phyloP scores from a whole-genome alignment of 2,329 filamentous ascomycete genomes.

The Trichoderma arundinaceum region DNA sequence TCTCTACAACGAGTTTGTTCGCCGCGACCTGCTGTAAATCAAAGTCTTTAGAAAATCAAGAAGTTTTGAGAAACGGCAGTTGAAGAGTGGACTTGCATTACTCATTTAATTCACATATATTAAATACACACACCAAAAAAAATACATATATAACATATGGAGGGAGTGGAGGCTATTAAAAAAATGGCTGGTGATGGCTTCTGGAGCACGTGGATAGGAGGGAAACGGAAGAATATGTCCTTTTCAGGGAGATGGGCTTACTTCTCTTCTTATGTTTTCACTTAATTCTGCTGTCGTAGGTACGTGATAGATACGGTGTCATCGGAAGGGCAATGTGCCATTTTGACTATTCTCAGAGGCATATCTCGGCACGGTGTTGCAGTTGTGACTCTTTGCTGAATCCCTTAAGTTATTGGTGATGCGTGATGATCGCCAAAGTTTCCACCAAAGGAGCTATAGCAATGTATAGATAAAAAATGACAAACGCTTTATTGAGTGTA shows the following conservation, averaged over 20 bases:
- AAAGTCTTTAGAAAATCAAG: conserved; percentile 13
- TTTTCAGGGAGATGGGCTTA: conserved; percentile 34
- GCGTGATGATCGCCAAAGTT: too few species aligned
- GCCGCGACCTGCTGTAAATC: conserved; percentile 86
- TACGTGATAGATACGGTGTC: conserved; percentile 44
- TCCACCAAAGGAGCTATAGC: neutral
- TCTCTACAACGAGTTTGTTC: conserved; percentile 93
- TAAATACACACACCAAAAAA: neutral
- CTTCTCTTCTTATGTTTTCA: conserved; percentile 34
- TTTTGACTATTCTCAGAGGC: neutral
- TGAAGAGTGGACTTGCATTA: neutral
- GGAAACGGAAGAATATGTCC: conserved; percentile 25
- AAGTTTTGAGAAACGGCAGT: conserved; percentile 20
- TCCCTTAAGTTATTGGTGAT: too few species aligned
- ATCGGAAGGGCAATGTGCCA: neutral
- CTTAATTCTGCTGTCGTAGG: conserved; percentile 41
- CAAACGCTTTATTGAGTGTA: conserved; percentile 25
- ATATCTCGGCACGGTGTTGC: neutral
- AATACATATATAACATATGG: conserved; percentile 10
- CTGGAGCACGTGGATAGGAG: conserved; percentile 26
- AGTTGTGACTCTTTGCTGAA: neutral
- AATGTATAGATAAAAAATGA: neutral
- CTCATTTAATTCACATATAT: conserved; percentile 11
- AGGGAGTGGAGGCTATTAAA: conserved; percentile 18
- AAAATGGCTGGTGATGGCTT: conserved; percentile 20